These are phyloP conservation scores for Tylopilus intermedius DNA, from an alignment of 768 basidiomycete genomes.

Conservation along the genomic window DNA sequence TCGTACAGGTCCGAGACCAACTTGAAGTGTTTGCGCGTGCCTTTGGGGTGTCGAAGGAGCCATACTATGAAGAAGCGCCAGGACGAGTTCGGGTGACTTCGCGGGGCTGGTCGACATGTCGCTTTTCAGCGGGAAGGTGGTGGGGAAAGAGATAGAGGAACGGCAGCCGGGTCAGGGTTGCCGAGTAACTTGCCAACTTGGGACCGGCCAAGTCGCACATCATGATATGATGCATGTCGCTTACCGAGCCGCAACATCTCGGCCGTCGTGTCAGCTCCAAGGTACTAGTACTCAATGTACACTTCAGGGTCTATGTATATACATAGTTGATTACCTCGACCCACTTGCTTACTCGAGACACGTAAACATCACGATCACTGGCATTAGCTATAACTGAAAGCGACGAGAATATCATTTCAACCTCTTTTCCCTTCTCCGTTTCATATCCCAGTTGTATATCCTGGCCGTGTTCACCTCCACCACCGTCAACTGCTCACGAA, in stretches of 20 bases:
- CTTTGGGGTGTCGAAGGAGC: background rate
- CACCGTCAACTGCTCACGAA: conserved; percentile 91
- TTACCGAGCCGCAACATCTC: conserved; percentile 38
- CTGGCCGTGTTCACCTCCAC: conserved; percentile 96
- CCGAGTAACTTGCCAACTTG: too few species aligned
- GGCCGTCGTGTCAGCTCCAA: conserved; percentile 1
- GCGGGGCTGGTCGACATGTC: conserved; percentile 3
- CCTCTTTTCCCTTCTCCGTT: conserved; percentile 49
- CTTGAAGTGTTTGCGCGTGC: background rate
- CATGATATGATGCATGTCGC: too few species aligned
- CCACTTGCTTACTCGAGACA: conserved; percentile 36
- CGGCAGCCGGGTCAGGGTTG: too few species aligned
- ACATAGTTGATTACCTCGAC: too few species aligned
- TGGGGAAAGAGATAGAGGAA: background rate
- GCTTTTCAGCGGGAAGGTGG: background rate
- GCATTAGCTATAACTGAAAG: background rate
- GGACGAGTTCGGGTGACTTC: background rate
- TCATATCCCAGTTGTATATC: conserved; percentile 96
- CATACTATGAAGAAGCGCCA: background rate
- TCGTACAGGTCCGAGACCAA: conserved; percentile 27
- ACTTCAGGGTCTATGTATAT: too few species aligned
- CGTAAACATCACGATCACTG: conserved; percentile 72
- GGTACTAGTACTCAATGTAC: too few species aligned
- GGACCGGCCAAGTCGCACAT: too few species aligned
- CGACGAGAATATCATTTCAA: conserved; percentile 3